Conservation (phyloP, 495 filamentous ascomycete genomes). For the Tuber microsphaerosporum region DNA sequence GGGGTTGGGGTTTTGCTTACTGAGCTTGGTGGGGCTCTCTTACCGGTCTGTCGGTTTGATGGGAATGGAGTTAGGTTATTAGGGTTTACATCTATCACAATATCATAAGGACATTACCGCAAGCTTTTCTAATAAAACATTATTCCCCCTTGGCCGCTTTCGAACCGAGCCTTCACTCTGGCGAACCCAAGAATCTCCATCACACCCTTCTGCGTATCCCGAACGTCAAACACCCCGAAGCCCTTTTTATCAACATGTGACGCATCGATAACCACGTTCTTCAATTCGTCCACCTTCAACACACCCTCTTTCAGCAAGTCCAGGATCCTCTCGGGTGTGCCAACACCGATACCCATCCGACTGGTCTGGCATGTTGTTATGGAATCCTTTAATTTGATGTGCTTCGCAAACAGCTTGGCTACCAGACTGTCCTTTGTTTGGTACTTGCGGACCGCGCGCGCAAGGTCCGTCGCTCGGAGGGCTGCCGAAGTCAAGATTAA, state of each 20-base stretch:
- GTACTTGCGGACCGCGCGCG: conserved; percentile 66
- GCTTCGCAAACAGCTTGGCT: conserved; percentile 93
- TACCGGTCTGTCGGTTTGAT: not conserved
- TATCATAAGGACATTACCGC: not conserved
- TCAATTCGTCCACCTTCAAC: conserved; percentile 60
- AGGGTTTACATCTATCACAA: not conserved
- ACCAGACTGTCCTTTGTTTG: conserved; percentile 68
- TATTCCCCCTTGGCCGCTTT: conserved; percentile 19
- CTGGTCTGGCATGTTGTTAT: conserved; percentile 63
- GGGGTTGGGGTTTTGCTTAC: not conserved
- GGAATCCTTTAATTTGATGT: conserved; percentile 88
- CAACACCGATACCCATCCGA: conserved; percentile 76
- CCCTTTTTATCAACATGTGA: conserved; percentile 90
- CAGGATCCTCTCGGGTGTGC: conserved; percentile 72
- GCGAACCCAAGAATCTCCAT: conserved; percentile 34
- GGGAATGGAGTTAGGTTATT: not conserved
- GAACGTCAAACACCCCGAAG: conserved; percentile 85
- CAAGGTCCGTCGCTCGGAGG: conserved; percentile 69
- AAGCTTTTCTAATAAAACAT: conserved; percentile 23
- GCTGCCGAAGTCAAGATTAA: conserved; percentile 73
- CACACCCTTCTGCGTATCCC: conserved; percentile 58
- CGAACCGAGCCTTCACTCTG: conserved; percentile 18
- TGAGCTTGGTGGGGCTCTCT: not conserved
- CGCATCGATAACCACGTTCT: conserved; percentile 77
- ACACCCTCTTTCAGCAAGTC: conserved; percentile 74